Percentiles rank a stretch among this genome's conserved stretches.
These are phyloP conservation scores for Mucor ambiguus DNA, from an alignment of 371 early-diverging fungal genomes.

Conservation along the genomic window DNA sequence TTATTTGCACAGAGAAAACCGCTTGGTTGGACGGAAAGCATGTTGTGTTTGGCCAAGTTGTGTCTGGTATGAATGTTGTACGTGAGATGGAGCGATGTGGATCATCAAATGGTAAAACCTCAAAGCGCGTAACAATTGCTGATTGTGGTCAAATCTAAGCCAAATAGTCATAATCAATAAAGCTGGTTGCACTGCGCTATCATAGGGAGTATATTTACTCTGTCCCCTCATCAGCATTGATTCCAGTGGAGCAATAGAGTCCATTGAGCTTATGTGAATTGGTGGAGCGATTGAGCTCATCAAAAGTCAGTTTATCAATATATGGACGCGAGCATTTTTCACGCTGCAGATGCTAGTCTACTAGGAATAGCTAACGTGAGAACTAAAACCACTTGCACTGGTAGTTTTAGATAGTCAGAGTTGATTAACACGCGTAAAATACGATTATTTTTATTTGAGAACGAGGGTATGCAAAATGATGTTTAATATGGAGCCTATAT, in stretches of 20 bases:
- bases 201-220: too few species aligned
- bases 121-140: constrained; percentile 58
- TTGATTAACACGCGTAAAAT: background rate
- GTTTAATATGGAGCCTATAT: background rate
- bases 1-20: constrained; percentile 83
- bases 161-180: background rate
- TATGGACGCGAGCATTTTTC: too few species aligned
- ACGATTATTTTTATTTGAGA: background rate
- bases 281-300: too few species aligned
- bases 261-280: too few species aligned
- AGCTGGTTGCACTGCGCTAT: background rate
- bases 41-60: constrained; percentile 96
- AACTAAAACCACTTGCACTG: too few species aligned
- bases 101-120: constrained; percentile 57
- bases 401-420: background rate
- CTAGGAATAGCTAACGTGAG: too few species aligned
- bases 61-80: constrained; percentile 76
- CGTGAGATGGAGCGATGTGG: constrained; percentile 73
- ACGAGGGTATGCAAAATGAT: background rate
- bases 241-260: too few species aligned
- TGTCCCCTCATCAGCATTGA: too few species aligned
- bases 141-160: constrained; percentile 65
- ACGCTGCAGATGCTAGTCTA: too few species aligned
- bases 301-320: background rate
- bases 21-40: constrained; percentile 97